phyloP scores from a whole-genome alignment of 2,329 filamentous ascomycete genomes.

The Pseudopyricularia javanii region DNA sequence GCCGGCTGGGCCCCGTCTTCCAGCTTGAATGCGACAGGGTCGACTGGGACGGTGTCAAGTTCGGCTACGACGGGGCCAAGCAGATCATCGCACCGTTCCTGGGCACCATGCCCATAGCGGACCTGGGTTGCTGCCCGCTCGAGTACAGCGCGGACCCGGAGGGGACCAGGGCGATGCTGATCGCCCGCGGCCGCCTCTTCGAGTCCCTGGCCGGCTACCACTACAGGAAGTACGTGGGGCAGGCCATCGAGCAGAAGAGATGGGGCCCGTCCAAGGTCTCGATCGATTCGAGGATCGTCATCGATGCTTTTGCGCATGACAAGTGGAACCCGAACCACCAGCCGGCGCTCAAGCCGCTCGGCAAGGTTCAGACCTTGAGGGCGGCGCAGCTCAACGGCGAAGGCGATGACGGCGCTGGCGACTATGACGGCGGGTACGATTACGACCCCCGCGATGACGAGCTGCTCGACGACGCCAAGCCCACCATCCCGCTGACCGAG shows the following conservation, averaged over 20 bases:
- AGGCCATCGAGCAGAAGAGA: slow-evolving; percentile 10
- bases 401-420: neutral
- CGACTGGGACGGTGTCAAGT: slow-evolving; percentile 29
- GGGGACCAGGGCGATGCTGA: slow-evolving; percentile 15
- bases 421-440: slow-evolving; percentile 7
- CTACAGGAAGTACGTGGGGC: slow-evolving; percentile 26
- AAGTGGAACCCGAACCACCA: slow-evolving; percentile 10
- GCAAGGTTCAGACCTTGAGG: slow-evolving; percentile 2
- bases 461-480: neutral
- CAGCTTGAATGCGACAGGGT: slow-evolving; percentile 22
- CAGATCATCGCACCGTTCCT: slow-evolving; percentile 22
- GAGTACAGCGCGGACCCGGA: slow-evolving; percentile 10
- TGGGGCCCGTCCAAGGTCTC: slow-evolving; percentile 4
- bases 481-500: slow-evolving; percentile 9
- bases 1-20: slow-evolving; percentile 19
- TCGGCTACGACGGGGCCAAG: slow-evolving; percentile 21
- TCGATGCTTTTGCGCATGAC: slow-evolving; percentile 15
- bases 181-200: slow-evolving; percentile 26
- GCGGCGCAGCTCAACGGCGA: slow-evolving; percentile 4
- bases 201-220: slow-evolving; percentile 27
- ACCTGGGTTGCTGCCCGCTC: slow-evolving; percentile 17
- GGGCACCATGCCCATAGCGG: slow-evolving; percentile 24
- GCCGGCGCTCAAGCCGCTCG: slow-evolving; percentile 1
- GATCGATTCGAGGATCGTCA: slow-evolving; percentile 16
- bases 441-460: slow-evolving; percentile 6